These are phyloP conservation scores for Tolypocladium pustulatum DNA, from an alignment of 2,329 filamentous ascomycete species.

Conservation along the genomic window DNA sequence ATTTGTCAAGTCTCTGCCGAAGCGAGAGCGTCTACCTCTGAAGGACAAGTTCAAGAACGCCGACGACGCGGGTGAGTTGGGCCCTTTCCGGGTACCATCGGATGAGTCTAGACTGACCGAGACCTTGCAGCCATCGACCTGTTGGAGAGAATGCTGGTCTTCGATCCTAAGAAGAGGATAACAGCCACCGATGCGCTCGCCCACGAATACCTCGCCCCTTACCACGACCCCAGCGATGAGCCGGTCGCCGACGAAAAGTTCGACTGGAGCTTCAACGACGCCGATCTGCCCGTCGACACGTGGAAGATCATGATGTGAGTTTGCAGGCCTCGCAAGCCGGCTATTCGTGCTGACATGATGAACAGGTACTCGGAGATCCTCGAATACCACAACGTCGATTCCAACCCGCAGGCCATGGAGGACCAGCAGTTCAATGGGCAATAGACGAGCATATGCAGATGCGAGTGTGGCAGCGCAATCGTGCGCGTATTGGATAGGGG, in stretches of 20 bases:
- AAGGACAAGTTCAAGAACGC: slow-evolving; percentile 90
- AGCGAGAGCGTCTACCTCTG: slow-evolving; percentile 82
- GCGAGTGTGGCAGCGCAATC: background rate
- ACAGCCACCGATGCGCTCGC: slow-evolving; percentile 76
- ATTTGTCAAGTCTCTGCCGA: slow-evolving; percentile 95
- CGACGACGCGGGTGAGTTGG: slow-evolving; percentile 61
- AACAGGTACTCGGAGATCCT: slow-evolving; percentile 95
- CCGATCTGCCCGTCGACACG: slow-evolving; percentile 93
- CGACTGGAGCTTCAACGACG: slow-evolving; percentile 99
- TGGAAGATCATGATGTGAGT: slow-evolving; percentile 99
- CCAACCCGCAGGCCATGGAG: slow-evolving; percentile 27
- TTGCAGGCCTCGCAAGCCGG: background rate
- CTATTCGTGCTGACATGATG: background rate
- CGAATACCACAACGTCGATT: slow-evolving; percentile 92
- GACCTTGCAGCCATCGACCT: slow-evolving; percentile 66
- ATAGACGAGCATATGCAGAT: slow-evolving; percentile 10
- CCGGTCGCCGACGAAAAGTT: slow-evolving; percentile 95
- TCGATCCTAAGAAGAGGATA: slow-evolving; percentile 93
- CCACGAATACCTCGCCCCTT: slow-evolving; percentile 89
- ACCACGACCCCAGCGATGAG: slow-evolving; percentile 96
- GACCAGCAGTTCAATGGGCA: slow-evolving; percentile 24
- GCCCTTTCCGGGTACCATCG: background rate
- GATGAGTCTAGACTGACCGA: background rate
- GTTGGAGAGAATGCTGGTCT: slow-evolving; percentile 93
- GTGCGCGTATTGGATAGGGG: slow-evolving; percentile 4